These are phyloP conservation scores for Scenedesmus sp. DNA, from an alignment of 163 green algal genomes.

Conservation along the genomic window DNA sequence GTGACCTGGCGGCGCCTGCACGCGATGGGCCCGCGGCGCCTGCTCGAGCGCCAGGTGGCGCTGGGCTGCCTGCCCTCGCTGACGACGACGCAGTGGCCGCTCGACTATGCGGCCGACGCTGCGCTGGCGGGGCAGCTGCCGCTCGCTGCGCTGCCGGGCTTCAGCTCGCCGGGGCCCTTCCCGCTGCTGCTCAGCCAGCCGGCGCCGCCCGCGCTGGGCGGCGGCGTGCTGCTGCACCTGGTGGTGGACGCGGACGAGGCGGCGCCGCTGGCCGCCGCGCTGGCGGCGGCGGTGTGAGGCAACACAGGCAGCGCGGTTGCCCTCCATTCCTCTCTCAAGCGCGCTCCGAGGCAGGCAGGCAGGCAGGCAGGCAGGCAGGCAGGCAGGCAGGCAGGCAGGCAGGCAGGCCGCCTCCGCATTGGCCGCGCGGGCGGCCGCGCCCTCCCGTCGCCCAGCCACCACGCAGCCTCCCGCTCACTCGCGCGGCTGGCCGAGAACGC, in stretches of 20 bases:
- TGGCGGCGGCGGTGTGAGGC: background rate
- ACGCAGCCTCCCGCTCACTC: too few species aligned
- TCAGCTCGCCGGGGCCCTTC: slow-evolving; percentile 38
- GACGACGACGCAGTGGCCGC: slow-evolving; percentile 32
- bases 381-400: too few species aligned
- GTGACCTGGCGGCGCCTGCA: slow-evolving; percentile 40
- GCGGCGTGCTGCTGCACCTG: slow-evolving; percentile 36
- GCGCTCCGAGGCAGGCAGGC: too few species aligned
- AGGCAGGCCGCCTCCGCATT: too few species aligned
- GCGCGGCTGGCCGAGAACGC: too few species aligned
- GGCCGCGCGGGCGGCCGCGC: too few species aligned
- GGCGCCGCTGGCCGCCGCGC: too few species aligned
- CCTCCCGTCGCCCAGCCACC: too few species aligned
- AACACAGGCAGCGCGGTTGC: too few species aligned
- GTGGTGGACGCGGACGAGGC: slow-evolving; percentile 13
- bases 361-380: too few species aligned
- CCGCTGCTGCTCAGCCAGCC: slow-evolving; percentile 39
- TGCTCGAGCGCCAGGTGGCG: slow-evolving; percentile 34
- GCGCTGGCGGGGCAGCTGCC: slow-evolving; percentile 15
- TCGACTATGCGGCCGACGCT: slow-evolving; percentile 8
- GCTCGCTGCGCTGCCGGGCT: slow-evolving; percentile 17
- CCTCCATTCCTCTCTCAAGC: too few species aligned
- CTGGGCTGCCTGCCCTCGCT: slow-evolving; percentile 33
- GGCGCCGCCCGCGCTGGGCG: slow-evolving; percentile 3
- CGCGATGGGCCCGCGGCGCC: slow-evolving; percentile 11